Evolutionary conservation across 2,329 filamentous ascomycete genomes (phyloP), one percentile per base, ranked within the genome.

Genomic region (Chaetothyriales sp.): DNA sequence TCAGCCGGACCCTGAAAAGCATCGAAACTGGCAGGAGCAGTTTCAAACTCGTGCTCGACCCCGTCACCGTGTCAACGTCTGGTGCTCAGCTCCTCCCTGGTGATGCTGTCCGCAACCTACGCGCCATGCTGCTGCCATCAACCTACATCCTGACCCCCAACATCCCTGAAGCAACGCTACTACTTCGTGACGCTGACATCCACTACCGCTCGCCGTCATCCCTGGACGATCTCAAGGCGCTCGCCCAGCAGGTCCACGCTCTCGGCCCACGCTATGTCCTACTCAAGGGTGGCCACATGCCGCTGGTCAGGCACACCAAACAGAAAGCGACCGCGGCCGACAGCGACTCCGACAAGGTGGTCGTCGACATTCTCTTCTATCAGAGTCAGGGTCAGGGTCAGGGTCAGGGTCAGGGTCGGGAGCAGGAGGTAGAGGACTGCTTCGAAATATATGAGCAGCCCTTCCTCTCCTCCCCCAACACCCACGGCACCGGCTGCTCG

Each of bases 401-500:
- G 29, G n/a, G n/a, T n/a, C 8, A 33, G 29, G 28, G 28, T n/a
- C n/a, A n/a, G 28, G 28, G 28, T 29, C n/a, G n/a, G n/a, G 28
- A 37, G 29, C 8, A 2, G 29, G 8, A 37, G 29, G 29, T 10
- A 10, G 33, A 40, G 13, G 33, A 70, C 0, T 67, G 76, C n/a
- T 66, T 76, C 0, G 72, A 80, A 1, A 70, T 80, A 43, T 76
- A 95, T 47, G 77, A 89, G 66, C 85, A 80, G 43, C 73, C 75
- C 4, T 95, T 85, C 63, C 74, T 87, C 56, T 69, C 74, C 8
- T 88, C 84, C 7, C 83, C 74, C 54, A 90, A 90, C 63, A 97
- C 90, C 0, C 92, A 98, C 63, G 92, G 92, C 0, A 97, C 92
- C 0, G 92, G 92, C 3, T 98, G 92, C 64, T 94, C 89, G 8